phyloP scores from a whole-genome alignment of 139 green algal species.

The Chlamydomonas sp. region DNA sequence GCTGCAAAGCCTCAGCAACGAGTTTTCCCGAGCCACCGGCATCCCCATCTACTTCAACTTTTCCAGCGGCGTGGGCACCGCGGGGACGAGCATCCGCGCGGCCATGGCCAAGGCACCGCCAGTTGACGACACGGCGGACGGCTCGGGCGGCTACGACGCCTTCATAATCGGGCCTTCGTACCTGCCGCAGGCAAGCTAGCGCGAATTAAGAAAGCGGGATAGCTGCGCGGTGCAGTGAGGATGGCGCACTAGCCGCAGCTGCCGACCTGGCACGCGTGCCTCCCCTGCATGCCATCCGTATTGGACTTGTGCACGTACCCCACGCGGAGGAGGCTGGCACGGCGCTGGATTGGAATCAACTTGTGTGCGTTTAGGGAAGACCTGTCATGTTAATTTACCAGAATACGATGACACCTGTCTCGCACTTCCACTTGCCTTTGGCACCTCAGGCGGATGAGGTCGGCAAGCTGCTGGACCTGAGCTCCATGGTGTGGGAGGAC shows the following conservation, averaged over 20 bases:
- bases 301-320: too few species aligned
- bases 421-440: background rate
- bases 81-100: background rate
- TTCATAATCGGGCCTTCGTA: background rate
- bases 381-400: background rate
- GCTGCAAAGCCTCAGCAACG: background rate
- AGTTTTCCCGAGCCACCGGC: background rate
- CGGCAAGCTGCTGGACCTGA: constrained; percentile 31
- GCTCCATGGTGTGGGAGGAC: background rate
- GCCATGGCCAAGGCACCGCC: background rate
- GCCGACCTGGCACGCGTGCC: too few species aligned
- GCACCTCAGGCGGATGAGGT: background rate
- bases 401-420: background rate
- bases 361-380: background rate
- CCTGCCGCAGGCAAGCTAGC: background rate
- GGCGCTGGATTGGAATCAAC: too few species aligned
- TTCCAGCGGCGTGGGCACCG: background rate
- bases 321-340: too few species aligned
- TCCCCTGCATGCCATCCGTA: too few species aligned
- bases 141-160: background rate
- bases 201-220: background rate
- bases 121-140: background rate
- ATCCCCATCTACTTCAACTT: constrained; percentile 28
- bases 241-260: too few species aligned
- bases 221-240: background rate